Conservation (phyloP, 1,284 basidiomycete species). For the Agaricales sp. region DNA sequence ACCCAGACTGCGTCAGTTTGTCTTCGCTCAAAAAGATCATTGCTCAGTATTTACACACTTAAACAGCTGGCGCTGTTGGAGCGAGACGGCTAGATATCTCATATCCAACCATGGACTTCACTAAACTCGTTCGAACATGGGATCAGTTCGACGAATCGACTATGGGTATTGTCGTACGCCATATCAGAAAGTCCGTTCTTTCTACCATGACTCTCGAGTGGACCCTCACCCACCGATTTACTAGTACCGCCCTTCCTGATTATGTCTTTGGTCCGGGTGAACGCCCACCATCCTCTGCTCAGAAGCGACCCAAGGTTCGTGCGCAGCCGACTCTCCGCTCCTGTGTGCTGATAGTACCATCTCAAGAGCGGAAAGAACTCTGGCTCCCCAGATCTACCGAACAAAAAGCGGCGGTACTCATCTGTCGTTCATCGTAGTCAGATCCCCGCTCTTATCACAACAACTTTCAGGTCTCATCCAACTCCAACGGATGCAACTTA, state of each 20-base stretch:
- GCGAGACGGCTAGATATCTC: slow-evolving; percentile 89
- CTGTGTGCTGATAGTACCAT: not conserved
- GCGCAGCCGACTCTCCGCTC: slow-evolving; percentile 1
- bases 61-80: slow-evolving; percentile 26
- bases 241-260: slow-evolving; percentile 66
- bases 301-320: slow-evolving; percentile 71
- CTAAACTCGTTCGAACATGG: slow-evolving; percentile 93
- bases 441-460: no score
- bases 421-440: not conserved
- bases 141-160: slow-evolving; percentile 88
- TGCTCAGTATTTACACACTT: slow-evolving; percentile 5
- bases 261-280: slow-evolving; percentile 78
- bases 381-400: not conserved
- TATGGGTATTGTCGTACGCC: slow-evolving; percentile 92
- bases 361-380: not conserved
- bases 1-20: slow-evolving; percentile 73
- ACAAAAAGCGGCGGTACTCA: not conserved
- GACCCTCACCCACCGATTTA: slow-evolving; percentile 10
- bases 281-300: slow-evolving; percentile 54
- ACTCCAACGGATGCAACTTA: not conserved
- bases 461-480: not conserved
- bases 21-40: slow-evolving; percentile 7
- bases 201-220: slow-evolving; percentile 4
- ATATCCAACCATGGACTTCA: slow-evolving; percentile 94
- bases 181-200: slow-evolving; percentile 77